Base-by-base conservation (phyloP, 140 eudicot species). In the Flaveria floridana region DNA sequence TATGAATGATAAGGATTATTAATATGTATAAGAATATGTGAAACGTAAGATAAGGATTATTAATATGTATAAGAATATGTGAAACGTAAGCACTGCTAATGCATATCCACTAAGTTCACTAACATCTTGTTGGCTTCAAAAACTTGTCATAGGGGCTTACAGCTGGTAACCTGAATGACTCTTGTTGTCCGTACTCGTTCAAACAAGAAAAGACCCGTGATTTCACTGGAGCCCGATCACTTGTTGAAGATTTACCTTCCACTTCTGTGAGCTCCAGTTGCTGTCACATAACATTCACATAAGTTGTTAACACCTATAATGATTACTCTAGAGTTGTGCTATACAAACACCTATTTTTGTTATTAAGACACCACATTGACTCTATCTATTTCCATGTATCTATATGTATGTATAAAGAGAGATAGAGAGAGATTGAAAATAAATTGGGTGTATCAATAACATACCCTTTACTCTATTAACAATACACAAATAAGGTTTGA, bases 121-220 rank as follows among this genome's bases (percentile, higher is more conserved):
- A 87, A 85, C 96, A 87, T 80, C 96, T 90, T 20, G 91, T 87
- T 9, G 96, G 94, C 75, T 82, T 87, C 72, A 89, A 79, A 79
- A 89, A 89, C 71, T 87, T 89, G 79, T 89, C 96, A 51, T 87
- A 89, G 20, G 96, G 96, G 80, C 96, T 89, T 65, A 93, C 83
- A 72, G 96, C 94, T 37, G 96, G 96, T 72, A 87, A 79, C 79
- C 89, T 81, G 74, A 89, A 89, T 11, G 94, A 85, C 68, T 84
- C 83, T 65, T 83, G 88, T 42, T 84, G 89, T n/a, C 68, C 86
- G 61, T 41, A 78, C 68, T 80, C 86, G 12, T 59, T 74, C 8
- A 86, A 74, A 77, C 81, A 81, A 10, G 79, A 65, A 57, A 80
- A 20, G 18, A 84, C 75, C 53, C 75, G 85, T 65, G 82, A 76